Percentiles rank a stretch among this genome's conserved stretches.
These are phyloP conservation scores for Lanmaoa pseudosensibilis DNA, from an alignment of 768 basidiomycete species.

Conservation along the genomic window DNA sequence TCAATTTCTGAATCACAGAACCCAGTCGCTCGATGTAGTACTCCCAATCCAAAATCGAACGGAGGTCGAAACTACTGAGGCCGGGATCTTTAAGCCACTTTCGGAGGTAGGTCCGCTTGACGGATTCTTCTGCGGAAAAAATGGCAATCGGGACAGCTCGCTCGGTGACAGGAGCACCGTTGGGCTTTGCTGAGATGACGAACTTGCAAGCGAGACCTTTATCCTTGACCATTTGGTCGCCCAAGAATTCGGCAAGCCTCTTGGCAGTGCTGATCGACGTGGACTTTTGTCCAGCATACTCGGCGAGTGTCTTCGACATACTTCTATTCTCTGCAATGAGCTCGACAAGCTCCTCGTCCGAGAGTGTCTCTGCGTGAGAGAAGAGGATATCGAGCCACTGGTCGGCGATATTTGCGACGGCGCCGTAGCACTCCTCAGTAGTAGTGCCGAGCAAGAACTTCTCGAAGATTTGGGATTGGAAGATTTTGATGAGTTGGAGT, in stretches of 20 bases:
- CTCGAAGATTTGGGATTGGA: constrained; percentile 98
- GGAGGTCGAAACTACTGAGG: constrained; percentile 83
- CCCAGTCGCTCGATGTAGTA: constrained; percentile 98
- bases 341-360: constrained; percentile 92
- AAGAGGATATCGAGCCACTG: constrained; percentile 97
- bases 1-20: constrained; percentile 97
- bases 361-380: constrained; percentile 78
- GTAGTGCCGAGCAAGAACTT: constrained; percentile 93
- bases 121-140: constrained; percentile 90
- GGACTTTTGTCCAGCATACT: constrained; percentile 95
- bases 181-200: constrained; percentile 93
- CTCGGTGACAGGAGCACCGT: constrained; percentile 94
- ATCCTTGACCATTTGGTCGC: constrained; percentile 99
- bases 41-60: constrained; percentile 94
- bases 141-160: constrained; percentile 96
- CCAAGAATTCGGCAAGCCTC: constrained; percentile 94
- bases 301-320: constrained; percentile 95
- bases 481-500: constrained; percentile 97
- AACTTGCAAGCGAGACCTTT: constrained; percentile 99
- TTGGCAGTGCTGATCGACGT: constrained; percentile 97
- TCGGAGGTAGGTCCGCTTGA: constrained; percentile 87
- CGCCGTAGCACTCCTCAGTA: constrained; percentile 92
- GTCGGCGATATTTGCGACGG: constrained; percentile 90
- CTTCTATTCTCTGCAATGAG: constrained; percentile 98
- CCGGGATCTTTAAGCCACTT: constrained; percentile 97